Conservation (phyloP, 192 early-diverging fungal genomes). For the Glomus cerebriforme region DNA sequence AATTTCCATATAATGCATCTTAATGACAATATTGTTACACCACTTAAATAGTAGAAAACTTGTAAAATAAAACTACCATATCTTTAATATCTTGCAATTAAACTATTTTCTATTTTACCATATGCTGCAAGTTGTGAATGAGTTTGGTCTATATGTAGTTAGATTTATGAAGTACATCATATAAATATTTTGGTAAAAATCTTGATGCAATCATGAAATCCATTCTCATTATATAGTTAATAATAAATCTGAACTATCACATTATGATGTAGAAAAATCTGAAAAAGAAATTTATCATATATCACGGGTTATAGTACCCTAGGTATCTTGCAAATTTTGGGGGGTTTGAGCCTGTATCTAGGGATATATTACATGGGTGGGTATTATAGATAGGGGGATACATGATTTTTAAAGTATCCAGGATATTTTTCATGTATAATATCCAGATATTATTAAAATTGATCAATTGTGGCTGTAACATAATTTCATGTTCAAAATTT, state of each 20-base stretch:
- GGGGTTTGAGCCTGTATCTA: no score
- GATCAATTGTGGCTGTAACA: no score
- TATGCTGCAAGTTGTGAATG: conserved; percentile 13
- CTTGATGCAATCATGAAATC: not conserved
- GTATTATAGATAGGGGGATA: no score
- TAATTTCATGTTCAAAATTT: no score
- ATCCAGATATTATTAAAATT: no score
- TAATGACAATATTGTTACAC: not conserved
- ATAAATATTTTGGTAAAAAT: not conserved
- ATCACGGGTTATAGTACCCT: no score
- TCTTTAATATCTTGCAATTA: not conserved
- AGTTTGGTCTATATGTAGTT: not conserved
- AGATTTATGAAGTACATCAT: not conserved
- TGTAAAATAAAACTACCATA: not conserved
- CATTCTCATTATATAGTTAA: not conserved
- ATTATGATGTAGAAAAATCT: not conserved
- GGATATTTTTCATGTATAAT: no score
- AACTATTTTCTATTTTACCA: conserved; percentile 2
- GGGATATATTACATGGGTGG: no score
- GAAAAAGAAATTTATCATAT: not conserved
- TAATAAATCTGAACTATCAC: not conserved
- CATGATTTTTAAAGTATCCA: no score
- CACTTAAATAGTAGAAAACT: not conserved
- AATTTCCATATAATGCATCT: not conserved
- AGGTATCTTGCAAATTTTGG: no score